Evolutionary conservation across 2,329 filamentous ascomycete species (phyloP), one percentile per base, ranked within the genome.

Genomic region (Hypocreales sp.): DNA sequence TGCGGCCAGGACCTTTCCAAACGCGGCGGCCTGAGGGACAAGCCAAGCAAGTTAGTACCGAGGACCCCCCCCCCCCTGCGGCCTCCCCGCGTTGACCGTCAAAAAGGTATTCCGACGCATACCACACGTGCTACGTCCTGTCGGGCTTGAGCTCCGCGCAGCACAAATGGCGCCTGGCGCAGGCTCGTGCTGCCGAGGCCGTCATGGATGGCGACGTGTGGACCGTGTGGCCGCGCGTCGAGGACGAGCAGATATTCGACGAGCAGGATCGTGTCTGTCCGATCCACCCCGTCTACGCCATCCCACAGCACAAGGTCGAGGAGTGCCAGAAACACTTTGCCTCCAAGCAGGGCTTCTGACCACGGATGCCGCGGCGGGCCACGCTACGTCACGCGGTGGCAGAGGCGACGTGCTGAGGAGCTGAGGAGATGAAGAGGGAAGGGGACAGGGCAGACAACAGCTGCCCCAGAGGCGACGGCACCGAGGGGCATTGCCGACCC

Each of bases 111-210:
- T 75, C 84, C 5, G 87, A 95, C 56, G 76, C 79, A 26, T 94
- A 95, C 45, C 87, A 95, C 54, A 83, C 83, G 24, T 90, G 81
- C 56, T 95, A 95, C 55, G 82, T 86, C 17, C 67, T 95, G 13
- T 75, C 79, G 14, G 87, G 87, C 5, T 61, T 95, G 38, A 90
- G 81, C 49, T 78, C 75, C 28, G 77, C 78, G 15, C 82, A 92
- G 54, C 70, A 93, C 49, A 58, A 64, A 41, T 72, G 66, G 67
- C 51, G 56, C 35, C 52, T 69, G 40, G 44, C 36, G 22, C 30
- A 39, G 30, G 38, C 44, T 35, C 50, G 53, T 24, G 32, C 44
- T 26, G 46, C 52, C 18, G 44, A 41, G 25, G 36, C 39, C 30
- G 45, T 46, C 46, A 44, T 40, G 44, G 41, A 45, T 34, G 47